A percentile compares a stretch with the other conserved stretches of the same genome.
These are phyloP conservation scores for Thamnidium elegans DNA, from an alignment of 192 early-diverging fungal genomes.

Conservation along the genomic window DNA sequence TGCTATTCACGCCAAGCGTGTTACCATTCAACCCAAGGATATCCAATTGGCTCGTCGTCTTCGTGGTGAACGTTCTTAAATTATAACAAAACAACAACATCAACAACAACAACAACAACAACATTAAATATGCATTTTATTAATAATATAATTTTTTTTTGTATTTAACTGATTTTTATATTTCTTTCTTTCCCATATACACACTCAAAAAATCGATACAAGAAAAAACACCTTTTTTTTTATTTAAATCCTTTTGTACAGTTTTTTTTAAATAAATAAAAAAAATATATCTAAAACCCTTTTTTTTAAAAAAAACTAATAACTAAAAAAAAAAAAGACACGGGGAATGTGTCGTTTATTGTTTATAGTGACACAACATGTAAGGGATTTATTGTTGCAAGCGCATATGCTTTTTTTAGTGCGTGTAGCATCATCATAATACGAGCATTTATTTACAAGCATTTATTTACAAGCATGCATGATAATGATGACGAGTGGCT, in stretches of 20 bases:
- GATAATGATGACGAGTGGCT: too few relatives aligned
- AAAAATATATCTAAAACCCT: not conserved
- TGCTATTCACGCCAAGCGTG: constrained; percentile 97
- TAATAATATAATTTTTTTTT: not conserved
- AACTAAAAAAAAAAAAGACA: too few relatives aligned
- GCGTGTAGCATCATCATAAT: too few relatives aligned
- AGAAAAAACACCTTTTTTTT: constrained; percentile 1
- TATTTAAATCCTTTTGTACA: constrained; percentile 1
- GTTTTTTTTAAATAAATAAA: not conserved
- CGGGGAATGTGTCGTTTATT: too few relatives aligned
- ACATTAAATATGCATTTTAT: constrained; percentile 7
- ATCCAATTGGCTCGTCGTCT: constrained; percentile 97
- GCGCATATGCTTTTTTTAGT: too few relatives aligned
- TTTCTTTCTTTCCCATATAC: constrained; percentile 2
- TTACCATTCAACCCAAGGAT: constrained; percentile 99
- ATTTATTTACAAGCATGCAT: too few relatives aligned
- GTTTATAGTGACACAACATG: too few relatives aligned
- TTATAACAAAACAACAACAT: not conserved
- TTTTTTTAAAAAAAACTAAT: not conserved
- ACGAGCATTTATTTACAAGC: too few relatives aligned
- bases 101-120: not conserved
- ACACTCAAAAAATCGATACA: constrained; percentile 1
- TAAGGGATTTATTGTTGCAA: too few relatives aligned
- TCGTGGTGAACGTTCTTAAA: constrained; percentile 86
- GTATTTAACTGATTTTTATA: not conserved